Evolutionary conservation across 2,329 filamentous ascomycete species (phyloP).

Genomic region (Colletotrichum higginsianum): DNA sequence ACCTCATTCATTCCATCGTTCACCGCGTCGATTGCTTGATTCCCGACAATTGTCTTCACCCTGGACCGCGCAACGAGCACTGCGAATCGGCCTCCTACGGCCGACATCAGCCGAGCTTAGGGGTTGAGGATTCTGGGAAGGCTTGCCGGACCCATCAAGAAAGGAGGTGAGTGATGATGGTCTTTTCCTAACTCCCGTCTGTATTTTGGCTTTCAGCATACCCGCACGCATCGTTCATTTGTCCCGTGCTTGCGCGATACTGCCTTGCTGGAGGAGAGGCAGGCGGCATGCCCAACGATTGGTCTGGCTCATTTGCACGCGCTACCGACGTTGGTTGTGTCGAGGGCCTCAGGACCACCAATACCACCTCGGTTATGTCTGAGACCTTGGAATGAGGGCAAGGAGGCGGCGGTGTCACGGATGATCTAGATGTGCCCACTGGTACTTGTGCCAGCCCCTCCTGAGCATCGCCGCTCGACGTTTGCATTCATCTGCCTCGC

Average conservation of each 20-base stretch:
- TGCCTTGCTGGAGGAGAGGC: constrained; percentile 16
- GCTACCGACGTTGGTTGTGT: constrained; percentile 21
- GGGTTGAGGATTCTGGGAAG: constrained; percentile 46
- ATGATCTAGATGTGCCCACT: constrained; percentile 25
- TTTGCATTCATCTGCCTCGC: constrained; percentile 22
- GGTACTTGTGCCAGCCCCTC: constrained; percentile 33
- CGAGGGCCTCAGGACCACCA: constrained; percentile 15
- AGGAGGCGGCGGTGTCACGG: constrained; percentile 30
- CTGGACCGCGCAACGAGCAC: constrained; percentile 39
- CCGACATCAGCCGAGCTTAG: constrained; percentile 47
- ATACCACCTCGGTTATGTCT: constrained; percentile 40
- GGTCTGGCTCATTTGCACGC: constrained; percentile 16
- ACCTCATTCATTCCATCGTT: constrained; percentile 39
- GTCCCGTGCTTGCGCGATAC: constrained; percentile 11
- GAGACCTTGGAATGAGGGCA: constrained; percentile 43
- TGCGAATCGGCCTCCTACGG: constrained; percentile 47
- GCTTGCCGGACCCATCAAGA: constrained; percentile 41
- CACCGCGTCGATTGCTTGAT: constrained; percentile 33
- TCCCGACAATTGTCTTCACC: constrained; percentile 28
- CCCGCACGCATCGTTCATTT: not conserved
- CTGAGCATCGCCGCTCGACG: constrained; percentile 29
- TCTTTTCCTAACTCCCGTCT: constrained; percentile 5
- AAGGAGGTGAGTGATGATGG: constrained; percentile 41
- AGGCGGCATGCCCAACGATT: constrained; percentile 21
- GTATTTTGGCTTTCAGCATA: not conserved